phyloP scores from a whole-genome alignment of 768 basidiomycete species.

The Termitomyces heimii region DNA sequence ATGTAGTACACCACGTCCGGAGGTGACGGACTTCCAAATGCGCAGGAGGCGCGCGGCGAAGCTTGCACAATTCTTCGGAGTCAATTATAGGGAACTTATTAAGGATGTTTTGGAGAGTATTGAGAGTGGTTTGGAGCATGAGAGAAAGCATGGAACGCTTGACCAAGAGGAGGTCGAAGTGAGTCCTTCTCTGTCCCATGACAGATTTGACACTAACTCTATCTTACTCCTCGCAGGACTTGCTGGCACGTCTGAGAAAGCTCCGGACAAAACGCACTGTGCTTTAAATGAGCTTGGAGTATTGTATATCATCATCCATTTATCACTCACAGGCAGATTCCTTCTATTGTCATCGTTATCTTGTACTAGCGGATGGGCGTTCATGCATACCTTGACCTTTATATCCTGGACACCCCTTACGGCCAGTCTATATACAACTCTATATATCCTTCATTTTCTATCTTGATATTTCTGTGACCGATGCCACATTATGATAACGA shows the following conservation, averaged over 20 bases:
- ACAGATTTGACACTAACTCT: constrained; percentile 1
- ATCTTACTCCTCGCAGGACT: constrained; percentile 32
- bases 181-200: constrained; percentile 17
- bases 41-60: constrained; percentile 76
- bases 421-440: background rate
- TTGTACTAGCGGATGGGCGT: background rate
- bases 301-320: background rate
- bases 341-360: background rate
- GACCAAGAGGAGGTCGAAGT: constrained; percentile 70
- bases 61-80: constrained; percentile 83
- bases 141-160: constrained; percentile 57
- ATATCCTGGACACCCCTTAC: background rate
- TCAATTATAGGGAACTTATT: constrained; percentile 75
- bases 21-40: constrained; percentile 56
- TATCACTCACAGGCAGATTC: background rate
- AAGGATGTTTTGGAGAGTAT: constrained; percentile 76
- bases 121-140: constrained; percentile 68
- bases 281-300: constrained; percentile 12
- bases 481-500: background rate
- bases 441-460: background rate
- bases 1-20: constrained; percentile 36
- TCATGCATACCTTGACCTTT: background rate
- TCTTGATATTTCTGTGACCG: background rate
- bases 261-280: constrained; percentile 46
- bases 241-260: constrained; percentile 47